Evolutionary conservation across 176 grass and related monocot species (phyloP).

Genomic region (Rhipidocladum racemiflorum): DNA sequence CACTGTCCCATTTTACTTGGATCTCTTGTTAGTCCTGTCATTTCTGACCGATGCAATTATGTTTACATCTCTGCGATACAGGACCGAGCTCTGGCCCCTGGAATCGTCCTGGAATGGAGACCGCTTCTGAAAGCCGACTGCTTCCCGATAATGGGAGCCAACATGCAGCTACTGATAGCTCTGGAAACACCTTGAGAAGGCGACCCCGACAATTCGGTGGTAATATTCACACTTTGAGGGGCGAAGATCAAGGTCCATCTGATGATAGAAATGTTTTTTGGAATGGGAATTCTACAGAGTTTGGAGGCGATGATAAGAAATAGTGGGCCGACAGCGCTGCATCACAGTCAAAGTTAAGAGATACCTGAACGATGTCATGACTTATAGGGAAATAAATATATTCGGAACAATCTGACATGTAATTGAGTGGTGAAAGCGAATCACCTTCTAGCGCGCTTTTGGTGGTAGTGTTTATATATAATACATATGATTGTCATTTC

Average conservation of each 20-base stretch:
- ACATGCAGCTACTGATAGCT: slow-evolving; percentile 18
- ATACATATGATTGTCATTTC: not conserved
- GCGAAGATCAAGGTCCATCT: slow-evolving; percentile 41
- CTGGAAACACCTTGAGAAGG: slow-evolving; percentile 31
- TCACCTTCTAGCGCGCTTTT: too few species aligned
- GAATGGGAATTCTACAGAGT: slow-evolving; percentile 98
- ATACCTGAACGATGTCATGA: not conserved
- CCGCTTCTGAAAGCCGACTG: not conserved
- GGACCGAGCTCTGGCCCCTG: slow-evolving; percentile 27
- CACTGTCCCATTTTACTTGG: not conserved
- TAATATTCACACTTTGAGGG: slow-evolving; percentile 79
- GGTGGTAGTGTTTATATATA: not conserved
- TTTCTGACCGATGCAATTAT: slow-evolving; percentile 5
- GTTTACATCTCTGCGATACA: slow-evolving; percentile 21
- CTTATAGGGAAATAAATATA: slow-evolving; percentile 5
- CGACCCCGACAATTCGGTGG: slow-evolving; percentile 54
- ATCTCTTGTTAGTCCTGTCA: not conserved
- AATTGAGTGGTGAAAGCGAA: too few species aligned
- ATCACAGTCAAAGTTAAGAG: not conserved
- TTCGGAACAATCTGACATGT: too few species aligned
- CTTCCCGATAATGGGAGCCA: slow-evolving; percentile 19
- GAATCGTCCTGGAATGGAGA: slow-evolving; percentile 21
- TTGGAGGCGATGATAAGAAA: slow-evolving; percentile 70
- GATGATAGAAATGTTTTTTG: slow-evolving; percentile 80
- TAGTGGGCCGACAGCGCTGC: not conserved